phyloP scores from a whole-genome alignment of 495 filamentous ascomycete species.

The Penicillium maclennaniae region DNA sequence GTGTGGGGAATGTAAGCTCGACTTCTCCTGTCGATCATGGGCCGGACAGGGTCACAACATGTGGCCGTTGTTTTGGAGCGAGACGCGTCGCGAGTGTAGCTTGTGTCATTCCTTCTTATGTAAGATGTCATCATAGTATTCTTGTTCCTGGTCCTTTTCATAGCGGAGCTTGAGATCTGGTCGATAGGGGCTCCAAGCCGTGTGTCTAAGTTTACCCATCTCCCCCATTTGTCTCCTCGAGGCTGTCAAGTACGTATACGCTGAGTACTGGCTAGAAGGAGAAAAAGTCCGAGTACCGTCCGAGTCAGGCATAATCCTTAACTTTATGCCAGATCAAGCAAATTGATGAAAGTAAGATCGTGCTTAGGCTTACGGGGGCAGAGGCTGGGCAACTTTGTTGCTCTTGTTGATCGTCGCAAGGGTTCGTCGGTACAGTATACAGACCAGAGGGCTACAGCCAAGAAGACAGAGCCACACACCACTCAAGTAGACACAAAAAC shows the following conservation, averaged over 20 bases:
- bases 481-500: not conserved
- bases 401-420: slow-evolving; percentile 18
- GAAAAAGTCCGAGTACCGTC: not conserved
- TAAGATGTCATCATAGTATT: slow-evolving; percentile 3
- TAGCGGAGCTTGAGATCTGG: not conserved
- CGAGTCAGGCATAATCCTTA: not conserved
- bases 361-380: not conserved
- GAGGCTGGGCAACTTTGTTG: not conserved
- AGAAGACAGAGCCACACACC: not conserved
- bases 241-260: not conserved
- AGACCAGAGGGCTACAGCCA: slow-evolving; percentile 2
- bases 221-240: not conserved
- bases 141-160: not conserved
- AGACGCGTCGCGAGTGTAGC: not conserved
- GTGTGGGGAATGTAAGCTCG: slow-evolving; percentile 4
- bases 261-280: not conserved
- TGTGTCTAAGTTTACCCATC: too few species aligned
- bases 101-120: not conserved
- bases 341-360: too few species aligned
- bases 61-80: not conserved
- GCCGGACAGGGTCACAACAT: slow-evolving; percentile 6
- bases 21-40: slow-evolving; percentile 26
- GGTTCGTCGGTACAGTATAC: slow-evolving; percentile 7
- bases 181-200: not conserved
- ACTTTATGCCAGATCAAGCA: not conserved